Base-by-base conservation (phyloP, 2,329 filamentous ascomycete species). In the Geosmithia flava region DNA sequence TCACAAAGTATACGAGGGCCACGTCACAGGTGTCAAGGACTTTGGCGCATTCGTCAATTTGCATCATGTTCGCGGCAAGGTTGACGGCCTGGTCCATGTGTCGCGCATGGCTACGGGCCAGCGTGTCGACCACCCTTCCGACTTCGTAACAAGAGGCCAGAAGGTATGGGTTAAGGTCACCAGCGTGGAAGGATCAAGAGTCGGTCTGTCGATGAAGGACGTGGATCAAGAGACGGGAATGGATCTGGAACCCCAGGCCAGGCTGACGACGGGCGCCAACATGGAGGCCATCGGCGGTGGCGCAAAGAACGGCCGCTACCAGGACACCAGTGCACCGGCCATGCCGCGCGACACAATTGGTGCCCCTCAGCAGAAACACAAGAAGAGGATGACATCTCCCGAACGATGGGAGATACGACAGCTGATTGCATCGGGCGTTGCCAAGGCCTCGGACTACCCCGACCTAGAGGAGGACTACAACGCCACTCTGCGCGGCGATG, bases 381-480 rank as follows among this genome's bases (percentile, higher is more conserved):
- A 87, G 62, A 98, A 98, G 70, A 78, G 93, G 47, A 83, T 97
- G 83, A 97, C 91, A 0, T 96, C 91, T 15, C 93, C 93, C 1
- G 93, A 98, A 62, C 74, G 93, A 59, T 98, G 93, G 91, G 93
- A 98, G 63, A 96, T 98, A 53, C 81, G 91, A 52, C 93, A 98
- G 60, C 74, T 98, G 47, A 97, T 98, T 59, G 89, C 91, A 3
- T 95, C 93, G 4, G 93, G 94, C 44, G 91, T 94, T 8, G 85
- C 88, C 17, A 95, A 93, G 56, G 90, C 88, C 0, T 86, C 87
- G 0, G 91, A 97, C 56, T 96, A 95, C 60, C 93, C 93, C 1
- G 91, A 96, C 53, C 76, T 97, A 27, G 87, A 97, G 55, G 88
- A 96, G 55, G 90, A 97, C 49, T 95, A 95, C 62, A 84, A 95